These are phyloP conservation scores for Conringia planisiliqua DNA, from an alignment of 345 rosid genomes.

Conservation along the genomic window DNA sequence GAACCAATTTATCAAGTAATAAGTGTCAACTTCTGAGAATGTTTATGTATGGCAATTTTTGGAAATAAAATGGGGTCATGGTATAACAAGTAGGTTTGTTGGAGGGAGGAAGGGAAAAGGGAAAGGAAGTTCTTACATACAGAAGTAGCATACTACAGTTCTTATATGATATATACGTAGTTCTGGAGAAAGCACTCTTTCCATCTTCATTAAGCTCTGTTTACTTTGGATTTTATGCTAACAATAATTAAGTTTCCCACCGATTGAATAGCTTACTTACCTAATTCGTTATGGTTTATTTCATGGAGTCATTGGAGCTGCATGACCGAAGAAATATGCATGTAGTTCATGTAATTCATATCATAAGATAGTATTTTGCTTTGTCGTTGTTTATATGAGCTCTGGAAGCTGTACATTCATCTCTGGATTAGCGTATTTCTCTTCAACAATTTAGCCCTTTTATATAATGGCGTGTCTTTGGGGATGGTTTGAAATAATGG, in stretches of 20 bases:
- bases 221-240: not conserved
- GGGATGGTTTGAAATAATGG: not conserved
- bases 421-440: not conserved
- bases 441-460: not conserved
- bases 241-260: not conserved
- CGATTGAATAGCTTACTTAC: not conserved
- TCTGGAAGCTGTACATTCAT: not conserved
- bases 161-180: not conserved
- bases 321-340: not conserved
- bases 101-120: not conserved
- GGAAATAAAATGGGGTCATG: not conserved
- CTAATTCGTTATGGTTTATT: not conserved
- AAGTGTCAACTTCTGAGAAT: not conserved
- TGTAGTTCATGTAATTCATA: not conserved
- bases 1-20: not conserved
- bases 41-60: not conserved
- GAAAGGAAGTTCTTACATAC: not conserved
- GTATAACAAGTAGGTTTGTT: not conserved
- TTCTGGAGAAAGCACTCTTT: not conserved
- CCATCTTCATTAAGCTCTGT: not conserved
- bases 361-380: not conserved
- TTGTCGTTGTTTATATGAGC: not conserved
- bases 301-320: slow-evolving; percentile 7
- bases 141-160: not conserved
- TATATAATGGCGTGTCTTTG: not conserved